These are phyloP conservation scores for Trametes sp. DNA, from an alignment of 1,284 basidiomycete species.

Conservation along the genomic window DNA sequence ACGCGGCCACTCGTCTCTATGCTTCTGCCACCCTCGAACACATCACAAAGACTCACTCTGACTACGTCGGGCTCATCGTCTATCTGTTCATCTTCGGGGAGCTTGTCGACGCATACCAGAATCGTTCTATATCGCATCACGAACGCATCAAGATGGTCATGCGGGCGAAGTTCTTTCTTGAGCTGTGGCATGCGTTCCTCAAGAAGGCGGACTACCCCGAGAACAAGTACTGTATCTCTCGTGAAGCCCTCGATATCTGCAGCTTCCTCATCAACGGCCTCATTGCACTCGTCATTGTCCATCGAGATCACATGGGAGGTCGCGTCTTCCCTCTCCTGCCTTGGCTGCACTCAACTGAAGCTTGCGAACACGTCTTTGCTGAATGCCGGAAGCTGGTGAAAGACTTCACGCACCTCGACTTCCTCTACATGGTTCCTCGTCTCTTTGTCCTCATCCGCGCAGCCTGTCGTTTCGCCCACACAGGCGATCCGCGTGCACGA, in stretches of 20 bases:
- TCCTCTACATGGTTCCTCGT: conserved; percentile 43
- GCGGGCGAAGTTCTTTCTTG: conserved; percentile 44
- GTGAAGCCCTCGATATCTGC: conserved; percentile 42
- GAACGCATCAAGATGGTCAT: conserved; percentile 46
- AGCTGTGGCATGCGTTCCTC: conserved; percentile 45
- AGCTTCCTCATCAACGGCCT: conserved; percentile 42
- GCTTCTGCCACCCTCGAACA: conserved; percentile 30
- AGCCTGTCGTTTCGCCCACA: background rate
- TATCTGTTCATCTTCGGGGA: conserved; percentile 39
- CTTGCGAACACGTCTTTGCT: conserved; percentile 48
- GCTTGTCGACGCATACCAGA: conserved; percentile 37
- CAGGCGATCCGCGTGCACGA: conserved; percentile 15
- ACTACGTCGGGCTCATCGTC: conserved; percentile 24
- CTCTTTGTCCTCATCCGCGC: conserved; percentile 27
- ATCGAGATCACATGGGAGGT: conserved; percentile 42
- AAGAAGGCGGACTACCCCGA: conserved; percentile 31
- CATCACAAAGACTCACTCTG: conserved; percentile 16
- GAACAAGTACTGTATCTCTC: conserved; percentile 42
- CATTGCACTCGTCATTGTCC: conserved; percentile 42
- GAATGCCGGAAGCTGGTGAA: conserved; percentile 39
- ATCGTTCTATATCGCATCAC: conserved; percentile 25
- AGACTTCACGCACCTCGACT: conserved; percentile 47
- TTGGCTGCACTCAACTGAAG: conserved; percentile 47
- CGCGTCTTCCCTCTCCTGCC: conserved; percentile 22
- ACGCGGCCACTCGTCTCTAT: conserved; percentile 45